Evolutionary conservation across 2,329 filamentous ascomycete genomes (phyloP), one percentile per base, ranked within the genome.

Genomic region (Botryotinia narcissicola): DNA sequence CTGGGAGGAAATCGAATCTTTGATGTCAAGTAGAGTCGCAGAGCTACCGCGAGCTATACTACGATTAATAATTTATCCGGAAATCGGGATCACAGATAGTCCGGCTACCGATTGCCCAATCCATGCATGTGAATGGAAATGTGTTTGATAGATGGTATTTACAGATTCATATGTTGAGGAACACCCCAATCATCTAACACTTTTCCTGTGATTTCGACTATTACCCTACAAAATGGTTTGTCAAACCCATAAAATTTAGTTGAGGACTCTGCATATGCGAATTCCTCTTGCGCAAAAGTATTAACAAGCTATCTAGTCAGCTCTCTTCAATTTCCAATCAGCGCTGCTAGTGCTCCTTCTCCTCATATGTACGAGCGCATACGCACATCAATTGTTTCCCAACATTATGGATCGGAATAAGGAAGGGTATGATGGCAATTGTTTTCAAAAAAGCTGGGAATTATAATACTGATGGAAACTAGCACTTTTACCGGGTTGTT

Each of bases 301-400:
- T 48, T 74, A 69, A 74, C 37, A 35, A 35, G 25, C 9, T 44
- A 29, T 67, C n/a, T 80, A 98, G 96, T 93, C 96, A 74, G 96
- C 96, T 72, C 92, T 99, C 80, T 98, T 99, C 91, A 98, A 98
- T 85, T 98, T 99, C 86, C 94, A 98, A 84, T 97, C 94, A 74
- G 92, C 98, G 78, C 89, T 99, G 79, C 90, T 98, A 79, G 95
- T 98, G 78, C 90, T 99, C 80, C 90, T 99, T 70, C 92, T 99
- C 78, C 90, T 97, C 78, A 97, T 98, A 81, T 99, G 96, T 88
- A 98, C 96, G 73, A 95, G 93, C 83, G 91, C 96, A 75, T 98
- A 99, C 84, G 89, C 94, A 73, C 96, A 98, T 86, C 92, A 93
- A 79, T 90, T 97, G 76, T 93, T 96, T 80, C 95, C 96, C 0